Base-by-base conservation (phyloP, 176 grass and related monocot species). In the Alopecurus myosuroides region DNA sequence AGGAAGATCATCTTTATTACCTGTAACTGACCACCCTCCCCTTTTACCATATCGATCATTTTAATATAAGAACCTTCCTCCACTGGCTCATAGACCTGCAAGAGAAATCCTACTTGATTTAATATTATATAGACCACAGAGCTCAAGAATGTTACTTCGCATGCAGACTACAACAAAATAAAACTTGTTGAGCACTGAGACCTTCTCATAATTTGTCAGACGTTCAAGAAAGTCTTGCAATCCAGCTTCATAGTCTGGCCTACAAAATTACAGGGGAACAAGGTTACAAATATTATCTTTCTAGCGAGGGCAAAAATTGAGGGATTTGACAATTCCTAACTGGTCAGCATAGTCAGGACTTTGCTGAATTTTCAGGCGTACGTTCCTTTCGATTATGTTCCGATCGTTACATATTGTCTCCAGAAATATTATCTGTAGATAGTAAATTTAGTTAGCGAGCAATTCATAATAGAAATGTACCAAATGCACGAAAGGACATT, bases 21-120 rank as follows among this genome's bases (percentile, higher is more conserved):
- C 87, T 98, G 97, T 53, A 98, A 74, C 88, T 98, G 97, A 37
- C 97, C 93, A 45, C 88, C 89, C 76, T 95, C 86, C 62, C 97
- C 97, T 81, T 85, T 96, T 83, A 91, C 88, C 93, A 96, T 98
- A 85, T 98, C 97, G 76, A 98, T 98, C 93, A 98, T 98, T 98
- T 98, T 98, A 68, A 98, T 96, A 77, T 98, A 98, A 41, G 97
- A 98, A 37, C 97, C 97, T 87, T 98, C 97, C 45, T 92, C 79
- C 33, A 98, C 97, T 56, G 93, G 91, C 77, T 98, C 93, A 5
- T 98, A 98, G 15, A 88, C 93, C 97, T 98, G 63, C 41, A 88
- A 26, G 45, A 85, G 66, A 18, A 69, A 79, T 74, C 26, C 37
- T 29, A 48, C 35, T 60, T 81, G 42, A 79, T 85, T 89, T 15